A percentile compares a stretch with the other conserved stretches of the same genome.
Conservation (phyloP, 139 green algal genomes). For the Yamagishiella unicocca region DNA sequence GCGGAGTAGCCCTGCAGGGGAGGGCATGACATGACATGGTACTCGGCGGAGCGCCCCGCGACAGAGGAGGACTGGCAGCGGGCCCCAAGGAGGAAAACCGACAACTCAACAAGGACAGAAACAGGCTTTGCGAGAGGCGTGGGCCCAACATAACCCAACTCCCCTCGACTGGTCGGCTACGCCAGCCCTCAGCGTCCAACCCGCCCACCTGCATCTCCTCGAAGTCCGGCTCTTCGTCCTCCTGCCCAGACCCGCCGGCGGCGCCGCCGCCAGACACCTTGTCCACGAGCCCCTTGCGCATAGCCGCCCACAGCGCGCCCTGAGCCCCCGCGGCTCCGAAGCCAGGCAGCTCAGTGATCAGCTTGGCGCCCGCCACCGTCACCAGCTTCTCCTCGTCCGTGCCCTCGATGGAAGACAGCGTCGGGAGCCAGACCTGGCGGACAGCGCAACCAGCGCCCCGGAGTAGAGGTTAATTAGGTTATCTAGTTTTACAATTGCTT, state of each 20-base stretch:
- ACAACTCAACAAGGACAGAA: too few relatives aligned
- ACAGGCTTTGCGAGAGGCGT: too few relatives aligned
- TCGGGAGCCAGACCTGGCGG: slow-evolving; percentile 79
- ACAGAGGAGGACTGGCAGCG: too few relatives aligned
- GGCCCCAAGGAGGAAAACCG: too few relatives aligned
- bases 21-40: too few relatives aligned
- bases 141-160: background rate
- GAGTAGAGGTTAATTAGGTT: too few relatives aligned
- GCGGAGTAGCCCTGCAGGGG: slow-evolving; percentile 74
- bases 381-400: slow-evolving; percentile 85
- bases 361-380: slow-evolving; percentile 77
- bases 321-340: slow-evolving; percentile 33
- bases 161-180: too few relatives aligned
- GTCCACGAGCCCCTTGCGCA: slow-evolving; percentile 76
- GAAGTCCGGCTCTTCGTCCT: slow-evolving; percentile 46
- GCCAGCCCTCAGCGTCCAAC: too few relatives aligned
- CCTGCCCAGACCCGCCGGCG: background rate
- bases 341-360: slow-evolving; percentile 72
- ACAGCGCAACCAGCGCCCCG: too few relatives aligned
- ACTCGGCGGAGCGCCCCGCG: too few relatives aligned
- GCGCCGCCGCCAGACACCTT: slow-evolving; percentile 64
- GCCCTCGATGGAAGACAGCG: slow-evolving; percentile 67
- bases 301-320: slow-evolving; percentile 67
- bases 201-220: slow-evolving; percentile 53
- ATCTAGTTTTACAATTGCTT: too few relatives aligned